Evolutionary conservation across 1,284 basidiomycete species (phyloP), one percentile per base, ranked within the genome.

Genomic region (Trametes polyzona): DNA sequence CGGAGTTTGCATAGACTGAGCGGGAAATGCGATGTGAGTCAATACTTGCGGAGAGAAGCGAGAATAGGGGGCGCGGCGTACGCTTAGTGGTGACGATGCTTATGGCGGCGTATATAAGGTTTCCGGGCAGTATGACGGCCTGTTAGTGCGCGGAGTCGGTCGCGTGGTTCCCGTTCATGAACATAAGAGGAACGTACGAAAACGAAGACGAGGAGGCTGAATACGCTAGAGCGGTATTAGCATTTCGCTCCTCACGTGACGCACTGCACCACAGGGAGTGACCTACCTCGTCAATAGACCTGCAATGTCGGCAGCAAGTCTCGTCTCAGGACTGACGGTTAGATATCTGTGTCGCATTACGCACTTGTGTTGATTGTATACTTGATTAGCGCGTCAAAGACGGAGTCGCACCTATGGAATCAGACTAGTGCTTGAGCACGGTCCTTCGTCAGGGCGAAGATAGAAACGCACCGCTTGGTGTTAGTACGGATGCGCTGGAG

Each of bases 1-100:
- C 51, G 9, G 58, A 60, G 36, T 53, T 60, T 4, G 55, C 58
- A 24, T 60, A 60, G 16, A 60, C 58, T 60, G 33, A 1, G 24
- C 9, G 10, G 12, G 30, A 12, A 17, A 30, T 21, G 43, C 41
- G 24, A 26, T 19, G 23, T 14, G 11, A 6, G 3, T 35, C n/a
- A 2, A n/a, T n/a, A 19, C 6, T 5, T 12, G n/a, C 2, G 11
- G 24, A 3, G 2, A 4, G 10, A n/a, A 8, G 2, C 2, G 11
- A 16, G 5, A 7, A n/a, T n/a, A n/a, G n/a, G n/a, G n/a, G n/a
- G n/a, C 1, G 29, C 5, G 14, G 41, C 48, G 19, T 37, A 61
- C 59, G 17, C 17, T 61, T 57, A 6, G 59, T 53, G 2, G 41
- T n/a, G n/a, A 57, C 47, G 37, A 61, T 48, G 4, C 59, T 56